Base-by-base conservation (phyloP, 192 early-diverging fungal genomes). In the Gamsiella multidivaricata region DNA sequence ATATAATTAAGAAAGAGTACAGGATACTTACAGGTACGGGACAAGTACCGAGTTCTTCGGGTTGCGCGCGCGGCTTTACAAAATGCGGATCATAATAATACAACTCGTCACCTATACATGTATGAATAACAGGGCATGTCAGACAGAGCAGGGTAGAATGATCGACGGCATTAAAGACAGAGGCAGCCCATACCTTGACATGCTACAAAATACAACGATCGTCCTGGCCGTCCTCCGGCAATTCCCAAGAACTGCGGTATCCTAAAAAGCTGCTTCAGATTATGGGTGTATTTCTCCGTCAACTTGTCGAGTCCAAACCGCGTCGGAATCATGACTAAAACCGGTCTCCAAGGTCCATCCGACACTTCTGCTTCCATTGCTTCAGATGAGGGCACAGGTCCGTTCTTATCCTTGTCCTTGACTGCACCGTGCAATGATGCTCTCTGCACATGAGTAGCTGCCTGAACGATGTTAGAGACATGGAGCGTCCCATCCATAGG, bases 171-270 rank as follows among this genome's bases (percentile, higher is more conserved):
- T 14, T 15, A 54, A 54, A 53, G 7, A 65, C 23, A 23, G 11
- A 54, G 17, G 22, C 29, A 12, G 4, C 28, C 4, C n/a, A 37
- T 61, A 81, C 80, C 80, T 70, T 81, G 80, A 45, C 46, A 59
- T 0, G 80, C 71, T 28, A 81, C 80, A 67, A 81, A 81, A 39
- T 81, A 81, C 9, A 81, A 65, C 22, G 80, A 81, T 18, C 72
- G 58, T 32, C 72, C 55, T 1, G 80, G 80, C 23, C 80, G 63
- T n/a, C 80, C 80, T 14, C 80, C 80, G 15, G 80, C 71, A 62
- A 81, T 81, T 6, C 80, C 80, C 55, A 81, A 55, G 51, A 81
- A 81, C 54, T 81, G 80, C 23, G 80, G 80, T 17, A 81, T 66
- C 9, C 34, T 53, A 53, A 81, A 81, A 12, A 81, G 54, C 32